Evolutionary conservation across 208 protist species (phyloP).

Genomic region (Naegleria lovaniensis): DNA sequence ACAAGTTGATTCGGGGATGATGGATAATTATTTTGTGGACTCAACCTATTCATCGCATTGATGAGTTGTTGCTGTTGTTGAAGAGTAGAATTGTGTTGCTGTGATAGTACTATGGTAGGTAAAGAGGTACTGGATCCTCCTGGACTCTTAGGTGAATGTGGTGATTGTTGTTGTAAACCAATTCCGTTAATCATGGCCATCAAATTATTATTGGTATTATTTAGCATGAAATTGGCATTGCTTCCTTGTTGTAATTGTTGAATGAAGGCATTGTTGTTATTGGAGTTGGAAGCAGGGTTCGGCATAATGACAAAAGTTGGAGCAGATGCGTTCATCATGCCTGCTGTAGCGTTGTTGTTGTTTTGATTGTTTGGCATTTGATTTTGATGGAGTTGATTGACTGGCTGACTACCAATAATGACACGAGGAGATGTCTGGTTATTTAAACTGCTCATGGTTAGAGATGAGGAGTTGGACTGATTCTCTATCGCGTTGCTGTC

Average conservation of each 20-base stretch:
- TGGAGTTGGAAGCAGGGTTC: background rate
- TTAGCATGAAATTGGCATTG: background rate
- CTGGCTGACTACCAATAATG: background rate
- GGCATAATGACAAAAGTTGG: background rate
- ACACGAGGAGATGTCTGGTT: background rate
- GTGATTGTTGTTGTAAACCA: background rate
- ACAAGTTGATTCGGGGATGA: background rate
- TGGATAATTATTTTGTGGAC: background rate
- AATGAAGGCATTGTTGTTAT: background rate
- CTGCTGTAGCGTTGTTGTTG: too few relatives aligned
- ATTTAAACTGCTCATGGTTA: background rate
- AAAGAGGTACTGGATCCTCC: background rate
- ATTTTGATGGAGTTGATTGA: background rate
- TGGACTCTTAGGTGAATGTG: background rate
- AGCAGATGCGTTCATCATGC: background rate
- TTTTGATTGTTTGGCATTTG: background rate
- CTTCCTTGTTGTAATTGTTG: background rate
- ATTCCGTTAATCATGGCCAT: background rate
- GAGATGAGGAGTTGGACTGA: background rate
- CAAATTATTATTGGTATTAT: background rate
- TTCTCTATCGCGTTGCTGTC: background rate
- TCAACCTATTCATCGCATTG: background rate
- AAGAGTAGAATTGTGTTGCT: background rate
- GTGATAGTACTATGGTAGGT: background rate
- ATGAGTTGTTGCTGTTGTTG: background rate